Percentiles rank a stretch among this genome's conserved stretches.
phyloP scores from a whole-genome alignment of 2,329 filamentous ascomycete species.

The Aspergillus tamarii region DNA sequence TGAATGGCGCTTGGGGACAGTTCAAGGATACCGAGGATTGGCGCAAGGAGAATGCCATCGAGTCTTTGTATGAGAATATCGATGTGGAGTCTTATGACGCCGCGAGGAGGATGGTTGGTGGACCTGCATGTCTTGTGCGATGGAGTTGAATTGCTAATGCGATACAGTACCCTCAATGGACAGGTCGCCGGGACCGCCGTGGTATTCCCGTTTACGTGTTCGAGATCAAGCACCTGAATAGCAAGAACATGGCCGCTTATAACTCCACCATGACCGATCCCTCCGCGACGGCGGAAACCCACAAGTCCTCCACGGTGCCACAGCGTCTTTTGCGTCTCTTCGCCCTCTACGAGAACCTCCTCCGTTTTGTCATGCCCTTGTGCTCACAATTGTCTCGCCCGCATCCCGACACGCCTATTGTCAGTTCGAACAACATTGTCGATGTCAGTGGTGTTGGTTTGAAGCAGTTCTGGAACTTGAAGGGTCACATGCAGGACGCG shows the following conservation, averaged over 20 bases:
- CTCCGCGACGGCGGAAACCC: constrained; percentile 60
- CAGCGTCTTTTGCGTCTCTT: constrained; percentile 83
- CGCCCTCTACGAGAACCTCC: constrained; percentile 90
- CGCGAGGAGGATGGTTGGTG: constrained; percentile 68
- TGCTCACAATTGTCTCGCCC: constrained; percentile 78
- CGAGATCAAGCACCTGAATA: constrained; percentile 80
- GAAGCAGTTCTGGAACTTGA: constrained; percentile 95
- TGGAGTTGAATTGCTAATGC: not conserved
- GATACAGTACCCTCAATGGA: constrained; percentile 89
- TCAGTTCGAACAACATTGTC: constrained; percentile 91
- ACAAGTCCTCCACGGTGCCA: constrained; percentile 60
- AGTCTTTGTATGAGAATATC: constrained; percentile 82
- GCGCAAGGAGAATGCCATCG: constrained; percentile 77
- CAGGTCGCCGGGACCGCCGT: constrained; percentile 82
- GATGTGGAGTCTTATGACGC: constrained; percentile 83
- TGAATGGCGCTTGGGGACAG: constrained; percentile 76
- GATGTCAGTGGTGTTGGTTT: constrained; percentile 86
- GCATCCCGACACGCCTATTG: constrained; percentile 80
- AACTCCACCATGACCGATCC: constrained; percentile 55
- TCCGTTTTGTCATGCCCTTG: constrained; percentile 81
- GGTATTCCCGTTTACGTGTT: constrained; percentile 93
- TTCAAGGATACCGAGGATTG: constrained; percentile 89
- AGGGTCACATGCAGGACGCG: constrained; percentile 90
- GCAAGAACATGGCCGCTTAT: constrained; percentile 78
- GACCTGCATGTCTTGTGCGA: not conserved